phyloP scores from a whole-genome alignment of 2,329 filamentous ascomycete genomes.

The Aspergillus terreus region DNA sequence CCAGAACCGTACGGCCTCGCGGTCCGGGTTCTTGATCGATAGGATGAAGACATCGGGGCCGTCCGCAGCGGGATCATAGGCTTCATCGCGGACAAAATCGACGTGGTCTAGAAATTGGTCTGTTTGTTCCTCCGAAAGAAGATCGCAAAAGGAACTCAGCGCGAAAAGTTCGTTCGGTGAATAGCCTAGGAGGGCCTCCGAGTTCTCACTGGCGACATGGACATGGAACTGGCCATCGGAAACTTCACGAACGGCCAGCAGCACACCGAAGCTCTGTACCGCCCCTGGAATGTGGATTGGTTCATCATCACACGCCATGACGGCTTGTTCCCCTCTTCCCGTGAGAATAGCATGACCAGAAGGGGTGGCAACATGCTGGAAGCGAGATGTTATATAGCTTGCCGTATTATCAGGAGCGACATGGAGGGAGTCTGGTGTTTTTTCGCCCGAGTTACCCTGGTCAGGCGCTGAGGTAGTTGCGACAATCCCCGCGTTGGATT shows the following conservation, averaged over 20 bases:
- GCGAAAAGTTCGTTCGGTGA: constrained; percentile 71
- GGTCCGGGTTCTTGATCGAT: constrained; percentile 59
- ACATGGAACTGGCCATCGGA: constrained; percentile 64
- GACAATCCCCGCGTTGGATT: background rate
- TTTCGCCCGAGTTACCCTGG: background rate
- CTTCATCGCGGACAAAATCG: constrained; percentile 82
- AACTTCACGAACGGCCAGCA: constrained; percentile 66
- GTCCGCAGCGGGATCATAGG: constrained; percentile 68
- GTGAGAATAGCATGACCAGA: constrained; percentile 81
- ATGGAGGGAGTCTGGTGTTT: constrained; percentile 26
- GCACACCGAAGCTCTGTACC: constrained; percentile 73
- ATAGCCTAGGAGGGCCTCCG: constrained; percentile 69
- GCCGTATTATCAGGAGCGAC: constrained; percentile 14
- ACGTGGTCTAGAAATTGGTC: constrained; percentile 83
- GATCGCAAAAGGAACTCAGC: constrained; percentile 73
- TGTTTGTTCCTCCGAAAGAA: constrained; percentile 76
- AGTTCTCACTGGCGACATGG: constrained; percentile 78
- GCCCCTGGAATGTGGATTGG: constrained; percentile 82
- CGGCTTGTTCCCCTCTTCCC: constrained; percentile 64
- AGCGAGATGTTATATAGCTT: constrained; percentile 65
- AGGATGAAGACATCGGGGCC: constrained; percentile 85
- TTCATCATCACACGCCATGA: constrained; percentile 85
- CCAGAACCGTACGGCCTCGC: constrained; percentile 68
- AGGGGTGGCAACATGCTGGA: constrained; percentile 72
- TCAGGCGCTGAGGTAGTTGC: background rate